Percentiles rank a stretch among this genome's conserved stretches.
Evolutionary conservation across 441 rosid genomes (phyloP).

Genomic region (Sinapis alba): DNA sequence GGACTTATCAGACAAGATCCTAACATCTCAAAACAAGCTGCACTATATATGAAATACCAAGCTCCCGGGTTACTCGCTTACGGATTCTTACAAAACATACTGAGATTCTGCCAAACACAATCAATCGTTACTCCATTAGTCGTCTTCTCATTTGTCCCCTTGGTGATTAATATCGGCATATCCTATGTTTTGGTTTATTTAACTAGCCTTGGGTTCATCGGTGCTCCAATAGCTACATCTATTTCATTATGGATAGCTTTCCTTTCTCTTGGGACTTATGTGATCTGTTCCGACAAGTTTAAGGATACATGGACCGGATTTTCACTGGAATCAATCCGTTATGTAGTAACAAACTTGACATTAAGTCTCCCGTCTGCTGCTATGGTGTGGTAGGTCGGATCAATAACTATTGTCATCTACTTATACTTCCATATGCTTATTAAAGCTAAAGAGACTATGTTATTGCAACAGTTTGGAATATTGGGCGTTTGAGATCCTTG

Average conservation of each 20-base stretch:
- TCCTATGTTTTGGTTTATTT: constrained; percentile 49
- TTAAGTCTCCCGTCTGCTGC: constrained; percentile 90
- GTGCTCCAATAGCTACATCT: constrained; percentile 81
- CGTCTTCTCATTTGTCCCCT: constrained; percentile 50
- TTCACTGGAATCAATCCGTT: constrained; percentile 48
- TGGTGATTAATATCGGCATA: constrained; percentile 50
- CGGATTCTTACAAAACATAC: constrained; percentile 64
- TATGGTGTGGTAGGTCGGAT: constrained; percentile 68
- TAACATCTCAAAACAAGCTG: constrained; percentile 48
- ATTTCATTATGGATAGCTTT: constrained; percentile 66
- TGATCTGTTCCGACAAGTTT: constrained; percentile 48
- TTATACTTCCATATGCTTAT: neutral
- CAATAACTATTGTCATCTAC: constrained; percentile 7
- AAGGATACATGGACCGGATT: constrained; percentile 72
- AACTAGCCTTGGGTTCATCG: constrained; percentile 57
- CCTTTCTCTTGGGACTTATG: constrained; percentile 50
- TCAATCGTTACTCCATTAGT: constrained; percentile 58
- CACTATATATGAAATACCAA: constrained; percentile 58
- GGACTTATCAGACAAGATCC: constrained; percentile 60
- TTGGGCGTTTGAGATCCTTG: constrained; percentile 77
- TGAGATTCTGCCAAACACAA: constrained; percentile 79
- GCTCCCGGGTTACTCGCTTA: constrained; percentile 77
- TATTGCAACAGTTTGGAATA: constrained; percentile 60
- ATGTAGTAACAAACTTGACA: constrained; percentile 47
- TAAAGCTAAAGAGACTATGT: constrained; percentile 13